Percentiles rank a stretch among this genome's conserved stretches.
phyloP scores from a whole-genome alignment of 306 rosid species.

The Sindora glabra region DNA sequence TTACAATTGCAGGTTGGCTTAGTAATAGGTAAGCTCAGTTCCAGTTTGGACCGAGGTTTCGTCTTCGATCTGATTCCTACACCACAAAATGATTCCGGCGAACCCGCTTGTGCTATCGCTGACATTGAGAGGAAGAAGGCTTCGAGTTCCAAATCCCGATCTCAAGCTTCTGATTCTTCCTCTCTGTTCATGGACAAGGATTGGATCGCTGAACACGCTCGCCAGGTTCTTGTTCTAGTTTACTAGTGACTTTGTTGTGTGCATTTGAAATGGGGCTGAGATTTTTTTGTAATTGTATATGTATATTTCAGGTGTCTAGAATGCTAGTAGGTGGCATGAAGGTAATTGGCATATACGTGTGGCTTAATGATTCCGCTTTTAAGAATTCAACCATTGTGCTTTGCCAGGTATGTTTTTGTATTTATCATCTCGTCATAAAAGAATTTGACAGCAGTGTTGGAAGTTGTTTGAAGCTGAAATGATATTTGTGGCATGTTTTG shows the following conservation, averaged over 20 bases:
- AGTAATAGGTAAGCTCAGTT: constrained; percentile 65
- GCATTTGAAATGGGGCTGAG: background rate
- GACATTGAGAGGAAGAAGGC: constrained; percentile 57
- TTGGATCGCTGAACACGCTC: constrained; percentile 94
- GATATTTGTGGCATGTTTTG: background rate
- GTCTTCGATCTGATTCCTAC: constrained; percentile 73
- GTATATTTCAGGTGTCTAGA: constrained; percentile 50
- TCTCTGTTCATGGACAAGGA: constrained; percentile 60
- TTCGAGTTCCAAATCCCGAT: constrained; percentile 56
- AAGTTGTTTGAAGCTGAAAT: too few species aligned
- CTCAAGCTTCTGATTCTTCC: constrained; percentile 44
- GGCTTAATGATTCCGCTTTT: constrained; percentile 55
- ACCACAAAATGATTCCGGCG: constrained; percentile 64
- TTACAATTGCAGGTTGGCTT: constrained; percentile 61
- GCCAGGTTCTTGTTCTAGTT: constrained; percentile 44
- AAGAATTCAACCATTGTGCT: constrained; percentile 75
- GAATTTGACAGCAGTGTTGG: background rate
- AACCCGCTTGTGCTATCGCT: constrained; percentile 46
- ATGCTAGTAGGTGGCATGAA: constrained; percentile 85
- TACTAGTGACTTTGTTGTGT: background rate
- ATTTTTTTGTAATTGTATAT: background rate
- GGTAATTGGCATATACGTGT: constrained; percentile 67
- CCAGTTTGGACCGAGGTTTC: constrained; percentile 64
- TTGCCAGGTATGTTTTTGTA: constrained; percentile 52
- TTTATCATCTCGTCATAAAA: background rate